Evolutionary conservation across 2,329 filamentous ascomycete genomes (phyloP).

Genomic region (Seiridium cupressi): DNA sequence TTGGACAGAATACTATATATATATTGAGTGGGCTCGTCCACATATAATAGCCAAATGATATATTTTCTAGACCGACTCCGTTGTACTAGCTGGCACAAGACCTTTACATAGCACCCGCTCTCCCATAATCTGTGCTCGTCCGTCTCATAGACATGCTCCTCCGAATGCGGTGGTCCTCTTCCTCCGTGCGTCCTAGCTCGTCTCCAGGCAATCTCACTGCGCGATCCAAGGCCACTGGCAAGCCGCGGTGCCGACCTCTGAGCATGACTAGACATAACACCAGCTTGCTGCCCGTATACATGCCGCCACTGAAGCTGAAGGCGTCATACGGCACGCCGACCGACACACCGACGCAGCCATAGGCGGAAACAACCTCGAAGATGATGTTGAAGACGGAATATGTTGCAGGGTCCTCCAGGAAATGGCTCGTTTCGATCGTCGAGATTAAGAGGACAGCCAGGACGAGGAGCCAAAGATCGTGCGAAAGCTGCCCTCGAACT

Average conservation of each 20-base stretch:
- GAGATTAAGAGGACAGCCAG: conserved; percentile 59
- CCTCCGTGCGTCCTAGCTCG: conserved; percentile 35
- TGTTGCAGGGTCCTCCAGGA: conserved; percentile 45
- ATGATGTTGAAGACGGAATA: conserved; percentile 61
- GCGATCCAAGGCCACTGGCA: conserved; percentile 55
- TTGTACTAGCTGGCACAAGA: too few relatives aligned
- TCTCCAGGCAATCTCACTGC: conserved; percentile 45
- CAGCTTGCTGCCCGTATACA: conserved; percentile 55
- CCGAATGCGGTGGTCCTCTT: conserved; percentile 38
- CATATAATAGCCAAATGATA: too few relatives aligned
- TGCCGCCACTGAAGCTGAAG: conserved; percentile 54
- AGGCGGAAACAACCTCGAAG: conserved; percentile 57
- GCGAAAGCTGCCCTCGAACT: conserved; percentile 61
- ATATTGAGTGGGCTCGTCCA: too few relatives aligned
- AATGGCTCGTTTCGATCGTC: conserved; percentile 57
- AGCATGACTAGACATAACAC: conserved; percentile 58
- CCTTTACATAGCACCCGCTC: too few relatives aligned
- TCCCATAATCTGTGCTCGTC: conserved; percentile 14
- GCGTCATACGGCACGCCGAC: conserved; percentile 52
- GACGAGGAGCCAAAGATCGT: conserved; percentile 67
- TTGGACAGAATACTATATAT: too few relatives aligned
- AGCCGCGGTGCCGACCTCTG: conserved; percentile 52
- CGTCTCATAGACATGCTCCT: conserved; percentile 32
- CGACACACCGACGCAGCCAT: conserved; percentile 61
- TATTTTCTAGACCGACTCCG: too few relatives aligned